A percentile compares a stretch with the other conserved stretches of the same genome.
phyloP scores from a whole-genome alignment of 192 early-diverging fungal species.

The Podila epicladia region DNA sequence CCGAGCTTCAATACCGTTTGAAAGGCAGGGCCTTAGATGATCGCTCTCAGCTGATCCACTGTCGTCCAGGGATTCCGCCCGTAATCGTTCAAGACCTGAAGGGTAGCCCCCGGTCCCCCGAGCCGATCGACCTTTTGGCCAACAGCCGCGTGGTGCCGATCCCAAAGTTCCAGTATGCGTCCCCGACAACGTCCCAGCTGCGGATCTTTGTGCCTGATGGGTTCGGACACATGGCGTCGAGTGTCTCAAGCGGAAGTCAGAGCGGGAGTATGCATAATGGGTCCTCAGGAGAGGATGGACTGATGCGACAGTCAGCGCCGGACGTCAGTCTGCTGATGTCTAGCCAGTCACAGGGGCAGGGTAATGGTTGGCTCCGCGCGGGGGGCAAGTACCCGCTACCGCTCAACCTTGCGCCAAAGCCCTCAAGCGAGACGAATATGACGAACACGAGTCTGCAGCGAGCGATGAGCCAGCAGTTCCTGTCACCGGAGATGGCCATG shows the following conservation, averaged over 20 bases:
- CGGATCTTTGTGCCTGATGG: slow-evolving; percentile 36
- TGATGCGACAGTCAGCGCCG: slow-evolving; percentile 13
- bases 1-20: slow-evolving; percentile 21
- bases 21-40: slow-evolving; percentile 20
- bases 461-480: slow-evolving; percentile 32
- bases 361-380: neutral
- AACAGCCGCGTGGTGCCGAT: neutral
- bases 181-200: slow-evolving; percentile 41
- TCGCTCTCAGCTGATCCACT: slow-evolving; percentile 24
- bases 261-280: slow-evolving; percentile 6
- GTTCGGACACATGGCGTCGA: neutral
- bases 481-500: slow-evolving; percentile 37
- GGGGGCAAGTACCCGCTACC: slow-evolving; percentile 32
- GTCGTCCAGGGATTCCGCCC: slow-evolving; percentile 13
- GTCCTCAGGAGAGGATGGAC: neutral
- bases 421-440: neutral
- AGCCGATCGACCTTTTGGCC: slow-evolving; percentile 3
- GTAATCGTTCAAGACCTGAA: slow-evolving; percentile 26
- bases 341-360: neutral
- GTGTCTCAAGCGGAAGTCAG: slow-evolving; percentile 7
- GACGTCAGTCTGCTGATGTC: slow-evolving; percentile 17
- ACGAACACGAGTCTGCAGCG: slow-evolving; percentile 2
- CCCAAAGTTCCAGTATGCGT: slow-evolving; percentile 43
- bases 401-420: neutral
- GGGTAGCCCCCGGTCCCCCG: slow-evolving; percentile 17